Evolutionary conservation across 2,329 filamentous ascomycete species (phyloP), one percentile per base, ranked within the genome.

Genomic region (Hymenoscyphus albidus): DNA sequence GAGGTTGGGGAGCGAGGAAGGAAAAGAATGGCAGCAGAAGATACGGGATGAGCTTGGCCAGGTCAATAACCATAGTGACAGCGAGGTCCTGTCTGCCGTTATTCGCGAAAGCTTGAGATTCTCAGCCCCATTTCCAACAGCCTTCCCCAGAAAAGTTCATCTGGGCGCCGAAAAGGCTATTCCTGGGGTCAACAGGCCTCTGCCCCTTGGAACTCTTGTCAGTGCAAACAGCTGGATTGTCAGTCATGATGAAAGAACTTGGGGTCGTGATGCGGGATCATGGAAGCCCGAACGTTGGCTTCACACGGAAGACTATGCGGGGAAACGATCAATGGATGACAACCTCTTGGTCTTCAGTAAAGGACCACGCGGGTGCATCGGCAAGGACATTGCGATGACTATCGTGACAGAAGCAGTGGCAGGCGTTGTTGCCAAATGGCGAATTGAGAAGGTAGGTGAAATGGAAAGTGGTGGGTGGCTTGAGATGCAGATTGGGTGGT

Each of bases 211-310:
- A 13, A 64, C 63, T n/a, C 35, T 62, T 13, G 56, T 64, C 7
- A 27, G 27, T 42, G 31, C 63, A 3, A 64, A 64, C 38, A 62
- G 58, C 14, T 64, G 35, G 59, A 59, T 64, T 35, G 44, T 64
- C 31, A 55, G 59, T 58, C 59, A 59, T 39, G 59, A 61, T 22
- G 58, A 54, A 31, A 54, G 48, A 5, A 31, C 42, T 14, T 64
- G 63, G 63, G 63, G 63, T 14, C 12, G 16, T 42, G 63, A 64
- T 35, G 63, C 55, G 3, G 39, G 59, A 16, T 13, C 32, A 38
- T 64, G 63, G 63, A 59, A 57, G 1, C 48, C 48, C 5, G 9
- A 54, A 54, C 48, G 48, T 27, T 54, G 48, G 48, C 48, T 54
- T 2, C 10, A 54, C 18, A 13, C 18, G 2, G 48, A 13, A 54